Percentiles rank a stretch among this genome's conserved stretches.
These are phyloP conservation scores for Candida oleophila DNA, from an alignment of 805 yeast genomes.

Conservation along the genomic window DNA sequence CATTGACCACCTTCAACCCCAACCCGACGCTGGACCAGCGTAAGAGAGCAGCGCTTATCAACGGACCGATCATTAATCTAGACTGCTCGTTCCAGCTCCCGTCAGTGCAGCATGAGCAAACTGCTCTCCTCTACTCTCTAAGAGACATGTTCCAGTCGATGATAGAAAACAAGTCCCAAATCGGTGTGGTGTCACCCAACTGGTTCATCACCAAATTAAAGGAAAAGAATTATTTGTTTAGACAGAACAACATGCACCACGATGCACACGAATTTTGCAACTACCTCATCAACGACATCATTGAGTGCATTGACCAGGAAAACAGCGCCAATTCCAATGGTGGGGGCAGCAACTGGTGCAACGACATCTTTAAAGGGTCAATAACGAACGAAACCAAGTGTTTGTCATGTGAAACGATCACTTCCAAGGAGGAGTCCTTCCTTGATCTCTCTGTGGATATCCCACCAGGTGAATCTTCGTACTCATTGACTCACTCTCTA, in stretches of 20 bases:
- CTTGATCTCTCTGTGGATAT: slow-evolving; percentile 85
- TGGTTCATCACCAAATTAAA: slow-evolving; percentile 74
- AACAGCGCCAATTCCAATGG: slow-evolving; percentile 15
- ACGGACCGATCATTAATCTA: slow-evolving; percentile 81
- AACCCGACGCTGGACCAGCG: slow-evolving; percentile 63
- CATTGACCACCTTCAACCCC: slow-evolving; percentile 28
- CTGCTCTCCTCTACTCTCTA: slow-evolving; percentile 52
- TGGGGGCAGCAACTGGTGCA: slow-evolving; percentile 47
- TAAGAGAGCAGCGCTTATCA: slow-evolving; percentile 71
- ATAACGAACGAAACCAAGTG: slow-evolving; percentile 88
- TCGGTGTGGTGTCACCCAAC: slow-evolving; percentile 84
- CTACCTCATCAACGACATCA: slow-evolving; percentile 67
- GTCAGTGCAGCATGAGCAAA: slow-evolving; percentile 26
- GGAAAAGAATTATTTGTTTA: slow-evolving; percentile 77
- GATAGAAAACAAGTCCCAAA: slow-evolving; percentile 63
- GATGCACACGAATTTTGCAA: slow-evolving; percentile 97
- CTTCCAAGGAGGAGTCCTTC: slow-evolving; percentile 82
- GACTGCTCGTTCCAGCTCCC: slow-evolving; percentile 61
- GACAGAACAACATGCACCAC: slow-evolving; percentile 89
- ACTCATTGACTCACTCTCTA: slow-evolving; percentile 73
- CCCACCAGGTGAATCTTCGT: slow-evolving; percentile 54
- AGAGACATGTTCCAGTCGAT: slow-evolving; percentile 86
- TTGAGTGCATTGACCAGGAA: slow-evolving; percentile 55
- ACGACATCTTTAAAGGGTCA: slow-evolving; percentile 77
- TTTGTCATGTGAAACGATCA: slow-evolving; percentile 79